Conservation (phyloP, 306 rosid genomes). For the Ormosia semicastrata region DNA sequence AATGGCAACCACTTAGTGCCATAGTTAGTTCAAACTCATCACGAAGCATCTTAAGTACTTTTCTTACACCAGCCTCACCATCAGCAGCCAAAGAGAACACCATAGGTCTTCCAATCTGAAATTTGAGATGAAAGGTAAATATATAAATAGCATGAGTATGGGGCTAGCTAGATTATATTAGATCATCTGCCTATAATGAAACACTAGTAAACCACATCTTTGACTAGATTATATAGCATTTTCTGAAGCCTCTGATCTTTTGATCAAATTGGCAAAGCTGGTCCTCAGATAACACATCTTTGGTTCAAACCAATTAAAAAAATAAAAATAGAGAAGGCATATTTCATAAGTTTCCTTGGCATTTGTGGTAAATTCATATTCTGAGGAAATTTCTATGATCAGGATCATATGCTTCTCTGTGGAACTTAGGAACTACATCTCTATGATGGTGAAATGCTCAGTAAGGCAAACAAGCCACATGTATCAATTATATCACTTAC, state of each 20-base stretch:
- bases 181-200: background rate
- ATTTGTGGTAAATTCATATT: background rate
- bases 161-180: background rate
- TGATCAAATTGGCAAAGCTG: background rate
- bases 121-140: constrained; percentile 5
- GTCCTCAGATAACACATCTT: background rate
- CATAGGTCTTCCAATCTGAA: constrained; percentile 95
- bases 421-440: background rate
- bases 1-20: constrained; percentile 92
- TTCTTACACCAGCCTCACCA: constrained; percentile 91
- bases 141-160: constrained; percentile 3
- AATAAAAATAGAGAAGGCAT: background rate
- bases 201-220: background rate
- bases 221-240: background rate
- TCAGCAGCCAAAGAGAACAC: constrained; percentile 84
- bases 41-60: constrained; percentile 75
- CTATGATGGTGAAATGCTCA: background rate
- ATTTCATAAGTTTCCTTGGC: background rate
- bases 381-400: background rate
- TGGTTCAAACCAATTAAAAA: background rate
- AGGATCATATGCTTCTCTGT: background rate
- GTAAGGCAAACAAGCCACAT: background rate
- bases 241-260: background rate
- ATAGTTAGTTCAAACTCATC: constrained; percentile 87
- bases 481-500: background rate